Base-by-base conservation (phyloP, 139 green algal species). In the Coelastrella sp. region DNA sequence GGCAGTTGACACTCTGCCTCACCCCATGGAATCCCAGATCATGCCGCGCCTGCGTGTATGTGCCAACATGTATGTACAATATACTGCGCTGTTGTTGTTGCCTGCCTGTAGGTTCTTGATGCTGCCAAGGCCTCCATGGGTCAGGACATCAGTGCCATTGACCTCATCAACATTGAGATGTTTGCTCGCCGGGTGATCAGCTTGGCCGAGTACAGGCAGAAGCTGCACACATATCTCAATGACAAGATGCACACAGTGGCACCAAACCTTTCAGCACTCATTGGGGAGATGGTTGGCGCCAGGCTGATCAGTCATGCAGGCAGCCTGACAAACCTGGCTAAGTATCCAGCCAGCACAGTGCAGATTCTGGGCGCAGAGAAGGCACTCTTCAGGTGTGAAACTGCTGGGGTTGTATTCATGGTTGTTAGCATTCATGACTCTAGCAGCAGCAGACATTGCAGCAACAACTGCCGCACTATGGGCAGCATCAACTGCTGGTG, bases 281-380 rank as follows among this genome's bases (percentile, higher is more conserved):
- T 99, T 83, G 98, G 98, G 17, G 98, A 99, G 91, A 93, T 98
- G 60, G 98, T 99, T 47, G 98, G 98, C 10, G 98, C 98, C 8
- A 95, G 98, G 61, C 95, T 99, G 47, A 99, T 99, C 94, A 96
- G 95, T 89, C 95, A 98, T 86, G 96, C 97, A 54, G 98, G 98
- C 79, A 98, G 93, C 7, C 93, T 99, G 64, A 99, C 96, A 79
- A 99, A 99, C 93, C 93, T 99, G 84, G 98, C 98, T 73, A 99
- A 99, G 95, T 98, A 99, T 92, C 98, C 98, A 4, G 98, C 98
- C 8, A 96, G 90, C 65, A 99, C 98, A 14, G 98, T 99, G 87
- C 98, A 99, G 96, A 99, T 99, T 93, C 92, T 99, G 79, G 98
- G 98, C 10, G 98, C 98, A 54, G 98, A 99, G 94, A 99, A 99